Conservation (phyloP, 2,329 filamentous ascomycete genomes). For the Ascochyta rabiei region DNA sequence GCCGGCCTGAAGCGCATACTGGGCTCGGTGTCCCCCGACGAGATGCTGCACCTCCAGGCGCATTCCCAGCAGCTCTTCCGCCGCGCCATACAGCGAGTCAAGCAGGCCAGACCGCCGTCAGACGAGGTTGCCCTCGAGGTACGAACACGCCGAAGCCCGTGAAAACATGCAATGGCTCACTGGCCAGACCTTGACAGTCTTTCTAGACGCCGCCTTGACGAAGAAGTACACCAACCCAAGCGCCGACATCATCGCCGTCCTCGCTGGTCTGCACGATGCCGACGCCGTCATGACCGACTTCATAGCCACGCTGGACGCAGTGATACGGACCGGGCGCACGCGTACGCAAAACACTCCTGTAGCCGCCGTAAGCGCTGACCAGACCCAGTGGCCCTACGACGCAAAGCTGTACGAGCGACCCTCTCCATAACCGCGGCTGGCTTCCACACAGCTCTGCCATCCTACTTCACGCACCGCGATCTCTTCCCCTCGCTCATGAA, state of each 20-base stretch:
- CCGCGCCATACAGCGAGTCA: constrained; percentile 72
- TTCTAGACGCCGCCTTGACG: constrained; percentile 78
- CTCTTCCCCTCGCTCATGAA: constrained; percentile 95
- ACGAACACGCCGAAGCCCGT: constrained; percentile 43
- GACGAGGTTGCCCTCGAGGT: constrained; percentile 88
- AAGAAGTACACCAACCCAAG: constrained; percentile 96
- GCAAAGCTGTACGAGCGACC: constrained; percentile 80
- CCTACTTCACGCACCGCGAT: constrained; percentile 93
- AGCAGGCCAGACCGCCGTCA: constrained; percentile 63
- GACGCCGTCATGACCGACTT: constrained; percentile 89
- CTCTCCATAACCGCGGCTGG: constrained; percentile 89
- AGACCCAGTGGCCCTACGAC: constrained; percentile 69
- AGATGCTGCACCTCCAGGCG: constrained; percentile 75
- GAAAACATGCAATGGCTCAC: constrained; percentile 49
- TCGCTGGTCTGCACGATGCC: constrained; percentile 87
- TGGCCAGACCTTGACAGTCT: constrained; percentile 82
- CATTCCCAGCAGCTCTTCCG: constrained; percentile 80
- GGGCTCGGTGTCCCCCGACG: constrained; percentile 71
- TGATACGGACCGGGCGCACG: constrained; percentile 76
- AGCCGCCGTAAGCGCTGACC: constrained; percentile 2
- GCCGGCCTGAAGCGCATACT: constrained; percentile 71
- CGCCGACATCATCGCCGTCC: constrained; percentile 88
- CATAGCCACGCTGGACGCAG: constrained; percentile 78
- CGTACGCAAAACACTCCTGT: constrained; percentile 59
- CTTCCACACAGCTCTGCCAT: constrained; percentile 91